Percentiles rank a stretch among this genome's conserved stretches.
These are phyloP conservation scores for Avena insularis DNA, from an alignment of 176 grass and related monocot species.

Conservation along the genomic window DNA sequence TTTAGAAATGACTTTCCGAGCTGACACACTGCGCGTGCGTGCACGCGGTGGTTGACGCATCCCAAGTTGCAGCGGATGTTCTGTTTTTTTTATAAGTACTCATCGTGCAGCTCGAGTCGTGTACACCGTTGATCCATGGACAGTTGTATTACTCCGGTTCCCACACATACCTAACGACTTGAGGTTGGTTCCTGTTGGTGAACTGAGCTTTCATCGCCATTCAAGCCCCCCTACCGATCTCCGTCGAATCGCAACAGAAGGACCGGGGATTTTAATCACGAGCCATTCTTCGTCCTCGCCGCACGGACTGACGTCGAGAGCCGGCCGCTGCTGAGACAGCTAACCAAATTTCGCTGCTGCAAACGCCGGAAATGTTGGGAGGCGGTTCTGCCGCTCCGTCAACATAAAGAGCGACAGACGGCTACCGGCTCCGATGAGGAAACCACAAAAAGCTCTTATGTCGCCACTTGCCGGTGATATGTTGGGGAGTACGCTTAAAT, in stretches of 20 bases:
- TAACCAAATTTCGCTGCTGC: not conserved
- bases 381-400: not conserved
- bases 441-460: not conserved
- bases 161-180: not conserved
- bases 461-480: not conserved
- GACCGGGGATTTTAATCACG: not conserved
- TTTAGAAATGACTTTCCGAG: too few relatives aligned
- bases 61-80: too few relatives aligned
- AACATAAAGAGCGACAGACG: not conserved
- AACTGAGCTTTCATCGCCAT: constrained; percentile 36
- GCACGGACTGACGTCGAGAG: not conserved
- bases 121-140: not conserved
- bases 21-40: too few relatives aligned
- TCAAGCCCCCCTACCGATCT: not conserved
- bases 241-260: constrained; percentile 45
- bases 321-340: not conserved
- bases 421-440: not conserved
- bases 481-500: too few relatives aligned
- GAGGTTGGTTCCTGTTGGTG: not conserved
- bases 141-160: constrained; percentile 39
- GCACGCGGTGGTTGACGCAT: too few relatives aligned
- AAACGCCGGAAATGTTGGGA: constrained; percentile 10
- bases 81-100: too few relatives aligned
- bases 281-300: not conserved
- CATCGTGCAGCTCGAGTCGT: too few relatives aligned